Base-by-base conservation (phyloP, 495 filamentous ascomycete genomes). In the Penicillium antarcticum region DNA sequence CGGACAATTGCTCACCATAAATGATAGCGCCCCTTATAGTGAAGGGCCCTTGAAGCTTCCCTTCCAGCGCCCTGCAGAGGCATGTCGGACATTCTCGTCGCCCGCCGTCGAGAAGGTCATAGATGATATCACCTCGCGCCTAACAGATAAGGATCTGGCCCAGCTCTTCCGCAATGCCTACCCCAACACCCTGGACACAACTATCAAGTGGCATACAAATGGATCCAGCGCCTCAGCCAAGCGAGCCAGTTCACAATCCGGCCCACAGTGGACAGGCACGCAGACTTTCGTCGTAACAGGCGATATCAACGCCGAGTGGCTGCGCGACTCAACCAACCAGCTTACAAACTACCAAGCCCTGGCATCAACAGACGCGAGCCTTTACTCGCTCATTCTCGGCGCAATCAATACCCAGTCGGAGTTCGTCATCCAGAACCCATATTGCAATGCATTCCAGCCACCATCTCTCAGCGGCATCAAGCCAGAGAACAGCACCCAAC, bases 241-340 rank as follows among this genome's bases (percentile, higher is more conserved):
- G 63, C 74, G 65, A n/a, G 81, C 83, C 18, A 71, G 74, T 21
- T 77, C 79, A 2, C 75, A 80, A 52, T 96, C 83, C 18, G 71
- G 74, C 23, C 77, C 79, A 3, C 75, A 80, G 51, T 96, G 91
- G 91, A 78, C 86, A 50, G 92, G 91, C 0, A 69, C 86, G 1
- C 92, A 97, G 66, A 91, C 85, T 32, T 99, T 99, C 68, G 87
- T 99, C 53, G 95, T 99, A 40, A 99, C 94, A 0, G 92, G 92
- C n/a, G 94, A 99, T 61, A 99, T 99, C 65, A 87, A 97, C 60
- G 94, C 94, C 5, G 94, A 97, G 71, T 99, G 94, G 94, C 73
- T 99, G 37, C 86, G 94, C 42, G 94, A 99, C 70, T 96, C 92
- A 36, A 97, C 95, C 9, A 97, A 97, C 70, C 94, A 99, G 65